Base-by-base conservation (phyloP, 2,329 filamentous ascomycete species). In the Trichoderma koningiopsis region DNA sequence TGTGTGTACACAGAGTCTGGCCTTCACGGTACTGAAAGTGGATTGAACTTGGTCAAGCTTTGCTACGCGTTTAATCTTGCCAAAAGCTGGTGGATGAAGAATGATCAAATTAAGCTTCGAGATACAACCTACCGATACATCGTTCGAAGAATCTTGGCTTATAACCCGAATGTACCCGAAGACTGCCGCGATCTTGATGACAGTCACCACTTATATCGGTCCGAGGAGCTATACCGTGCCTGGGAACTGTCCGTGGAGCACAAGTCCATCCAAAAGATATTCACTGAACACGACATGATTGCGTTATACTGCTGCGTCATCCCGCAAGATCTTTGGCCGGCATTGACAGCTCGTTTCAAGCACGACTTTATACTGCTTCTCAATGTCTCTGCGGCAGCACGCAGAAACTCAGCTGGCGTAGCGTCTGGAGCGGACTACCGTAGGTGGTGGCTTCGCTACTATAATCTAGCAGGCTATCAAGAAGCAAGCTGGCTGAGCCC, bases 111-210 rank as follows among this genome's bases (percentile, higher is more conserved):
- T 11, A 76, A 74, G 22, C 63, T 77, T 8, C 65, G 60, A 13
- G 27, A 40, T 37, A 72, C 72, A 10, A 58, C 72, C 16, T 29
- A 70, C 16, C 73, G 73, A 13, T 77, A 78, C 61, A 70, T 78
- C 16, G 58, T 65, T 8, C 61, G 71, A 0, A 72, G 71, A n/a
- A 66, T 77, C 68, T 72, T 74, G 33, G 63, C 72, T 27, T 70
- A 70, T 59, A 74, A 76, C 52, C 75, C 75, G 2, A 72, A 53
- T 24, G 16, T 40, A 4, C 57, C 63, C 4, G 49, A 86, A 6
- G 40, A 29, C 2, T 11, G 19, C 7, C 68, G 24, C 35, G 27
- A 35, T 10, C 69, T 73, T 24, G 65, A 70, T 16, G 7, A 64
- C 1, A 47, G 49, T 10, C 72, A 77, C 56, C 73, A 70, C 47